Conservation (phyloP, 768 basidiomycete species). For the Lentinus tigrinus region DNA sequence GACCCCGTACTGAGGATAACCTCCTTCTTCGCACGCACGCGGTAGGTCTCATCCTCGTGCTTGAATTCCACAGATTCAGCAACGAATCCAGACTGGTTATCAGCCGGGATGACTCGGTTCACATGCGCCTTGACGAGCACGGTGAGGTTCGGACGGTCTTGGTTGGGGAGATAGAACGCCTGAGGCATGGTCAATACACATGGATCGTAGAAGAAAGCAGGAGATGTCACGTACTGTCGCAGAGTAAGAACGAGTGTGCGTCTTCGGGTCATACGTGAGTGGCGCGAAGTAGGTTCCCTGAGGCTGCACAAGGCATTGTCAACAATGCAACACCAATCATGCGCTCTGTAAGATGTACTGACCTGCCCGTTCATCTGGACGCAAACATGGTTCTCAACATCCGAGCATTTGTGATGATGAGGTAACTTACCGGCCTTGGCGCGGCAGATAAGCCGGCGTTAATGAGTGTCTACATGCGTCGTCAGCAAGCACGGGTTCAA, state of each 20-base stretch:
- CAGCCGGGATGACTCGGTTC: slow-evolving; percentile 25
- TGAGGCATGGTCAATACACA: slow-evolving; percentile 10
- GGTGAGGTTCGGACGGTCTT: slow-evolving; percentile 28
- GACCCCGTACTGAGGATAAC: slow-evolving; percentile 37
- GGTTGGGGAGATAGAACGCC: slow-evolving; percentile 26
- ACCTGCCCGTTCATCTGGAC: slow-evolving; percentile 24
- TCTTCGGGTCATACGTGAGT: slow-evolving; percentile 16
- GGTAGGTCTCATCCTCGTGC: slow-evolving; percentile 26
- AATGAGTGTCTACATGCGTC: slow-evolving; percentile 10
- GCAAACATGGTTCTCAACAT: background rate
- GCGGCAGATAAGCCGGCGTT: slow-evolving; percentile 18
- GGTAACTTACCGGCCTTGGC: slow-evolving; percentile 13
- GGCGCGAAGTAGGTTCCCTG: slow-evolving; percentile 14
- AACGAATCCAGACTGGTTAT: slow-evolving; percentile 24
- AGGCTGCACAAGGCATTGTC: background rate
- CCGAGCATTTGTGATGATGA: background rate
- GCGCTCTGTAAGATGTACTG: background rate
- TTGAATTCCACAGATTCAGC: slow-evolving; percentile 51
- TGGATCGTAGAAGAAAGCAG: background rate
- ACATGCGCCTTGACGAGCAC: slow-evolving; percentile 30
- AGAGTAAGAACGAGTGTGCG: slow-evolving; percentile 19
- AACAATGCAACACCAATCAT: background rate
- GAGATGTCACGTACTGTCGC: slow-evolving; percentile 25
- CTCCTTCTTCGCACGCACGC: slow-evolving; percentile 44
- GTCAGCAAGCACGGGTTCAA: background rate